Evolutionary conservation across 148 eudicot species (phyloP), one percentile per base, ranked within the genome.

Genomic region (Mesembryanthemum crystallinum): DNA sequence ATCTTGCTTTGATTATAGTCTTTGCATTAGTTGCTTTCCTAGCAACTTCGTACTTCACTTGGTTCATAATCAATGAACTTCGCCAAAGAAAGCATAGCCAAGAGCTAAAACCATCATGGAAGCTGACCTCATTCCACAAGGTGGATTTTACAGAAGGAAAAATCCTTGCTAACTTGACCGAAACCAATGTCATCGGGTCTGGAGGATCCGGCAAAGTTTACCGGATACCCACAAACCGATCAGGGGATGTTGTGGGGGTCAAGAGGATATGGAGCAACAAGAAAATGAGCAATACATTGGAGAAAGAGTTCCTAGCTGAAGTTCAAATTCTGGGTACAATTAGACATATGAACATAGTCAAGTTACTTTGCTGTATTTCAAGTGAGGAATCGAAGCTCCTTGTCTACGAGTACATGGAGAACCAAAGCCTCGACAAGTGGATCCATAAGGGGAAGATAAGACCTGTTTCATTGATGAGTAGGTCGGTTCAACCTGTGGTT

Each of bases 381-480:
- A 87, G 87, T 73, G 88, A 88, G 21, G 78, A 73, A 24, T 84
- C 87, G 14, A 92, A 84, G 51, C 76, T 92, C 43, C 90, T 90
- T 28, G 91, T 92, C 1, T 92, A 92, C 12, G 92, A 92, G 85
- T 88, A 90, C 67, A 84, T 92, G 89, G 88, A 83, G 79, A 90
- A 92, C 35, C 84, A 79, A 63, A 90, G 94, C 80, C 83, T 91
- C 1, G 92, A 91, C 72, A 77, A 80, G 68, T 91, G 96, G 96
- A 80, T 91, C 54, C 96, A 84, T 57, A 65, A 73, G 20, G 75
- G 67, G 47, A 79, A 82, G 71, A 67, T n/a, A 33, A 25, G 49
- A 49, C 42, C 73, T 30, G 64, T 60, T 33, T 77, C 77, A 14
- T 68, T 75, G 8, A 28, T 3, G 32, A 52, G 17, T 25, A 71